Conservation (phyloP, 257 asterid genomes). For the Catharanthus roseus region DNA sequence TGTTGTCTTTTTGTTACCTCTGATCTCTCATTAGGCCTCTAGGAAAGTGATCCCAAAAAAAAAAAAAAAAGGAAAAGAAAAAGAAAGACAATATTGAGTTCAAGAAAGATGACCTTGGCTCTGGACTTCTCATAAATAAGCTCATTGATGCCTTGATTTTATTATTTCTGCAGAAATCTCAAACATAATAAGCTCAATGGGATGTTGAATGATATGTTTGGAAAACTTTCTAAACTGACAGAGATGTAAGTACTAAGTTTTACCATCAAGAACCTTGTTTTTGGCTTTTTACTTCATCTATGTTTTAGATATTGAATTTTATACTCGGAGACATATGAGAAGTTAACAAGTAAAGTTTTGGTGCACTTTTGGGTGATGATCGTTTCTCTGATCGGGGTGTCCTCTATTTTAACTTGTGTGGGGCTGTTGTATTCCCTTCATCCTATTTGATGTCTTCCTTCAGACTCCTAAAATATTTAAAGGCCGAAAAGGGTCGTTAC, state of each 20-base stretch:
- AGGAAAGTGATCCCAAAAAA: not conserved
- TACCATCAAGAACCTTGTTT: not conserved
- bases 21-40: not conserved
- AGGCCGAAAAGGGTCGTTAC: not conserved
- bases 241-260: constrained; percentile 33
- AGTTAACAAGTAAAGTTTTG: not conserved
- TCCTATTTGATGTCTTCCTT: constrained; percentile 1
- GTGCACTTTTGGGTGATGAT: not conserved
- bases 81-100: not conserved
- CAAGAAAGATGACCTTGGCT: not conserved
- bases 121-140: constrained; percentile 8
- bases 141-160: constrained; percentile 1
- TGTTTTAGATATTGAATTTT: not conserved
- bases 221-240: constrained; percentile 39
- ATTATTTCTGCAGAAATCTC: constrained; percentile 34
- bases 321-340: not conserved
- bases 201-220: constrained; percentile 44
- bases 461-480: not conserved
- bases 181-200: constrained; percentile 50
- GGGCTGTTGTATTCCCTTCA: not conserved
- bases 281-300: not conserved
- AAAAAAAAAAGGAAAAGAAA: not conserved
- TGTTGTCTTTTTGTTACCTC: constrained; percentile 8
- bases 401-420: not conserved
- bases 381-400: not conserved